Percentiles rank a stretch among this genome's conserved stretches.
phyloP scores from a whole-genome alignment of 345 rosid genomes.

The Theobroma cacao region DNA sequence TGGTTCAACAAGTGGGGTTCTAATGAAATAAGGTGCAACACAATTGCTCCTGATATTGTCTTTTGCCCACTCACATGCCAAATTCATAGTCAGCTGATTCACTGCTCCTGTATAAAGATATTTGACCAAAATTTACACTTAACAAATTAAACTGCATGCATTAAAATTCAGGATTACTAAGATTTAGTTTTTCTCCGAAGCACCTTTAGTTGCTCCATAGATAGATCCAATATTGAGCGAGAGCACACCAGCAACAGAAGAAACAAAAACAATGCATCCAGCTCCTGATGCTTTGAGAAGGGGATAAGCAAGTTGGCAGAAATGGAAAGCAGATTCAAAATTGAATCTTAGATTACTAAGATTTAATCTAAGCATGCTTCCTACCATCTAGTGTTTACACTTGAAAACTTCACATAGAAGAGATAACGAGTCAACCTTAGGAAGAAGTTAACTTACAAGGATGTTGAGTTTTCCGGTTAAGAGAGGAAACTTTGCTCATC shows the following conservation, averaged over 20 bases:
- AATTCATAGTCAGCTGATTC: conserved; percentile 59
- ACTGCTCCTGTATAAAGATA: conserved; percentile 43
- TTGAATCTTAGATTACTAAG: too few species aligned
- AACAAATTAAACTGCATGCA: too few species aligned
- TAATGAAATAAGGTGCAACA: conserved; percentile 82
- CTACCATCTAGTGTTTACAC: too few species aligned
- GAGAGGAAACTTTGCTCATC: conserved; percentile 34
- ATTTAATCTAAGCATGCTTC: too few species aligned
- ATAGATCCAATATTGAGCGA: conserved; percentile 64
- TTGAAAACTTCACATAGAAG: too few species aligned
- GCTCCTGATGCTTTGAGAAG: conserved; percentile 47
- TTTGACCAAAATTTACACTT: background rate
- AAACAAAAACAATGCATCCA: conserved; percentile 56
- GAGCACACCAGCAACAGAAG: conserved; percentile 69
- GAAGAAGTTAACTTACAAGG: conserved; percentile 28
- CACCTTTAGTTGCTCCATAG: conserved; percentile 68
- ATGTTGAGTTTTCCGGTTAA: conserved; percentile 46
- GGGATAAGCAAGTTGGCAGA: conserved; percentile 66
- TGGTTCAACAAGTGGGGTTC: conserved; percentile 48
- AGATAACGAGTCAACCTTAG: too few species aligned
- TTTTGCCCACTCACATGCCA: conserved; percentile 83
- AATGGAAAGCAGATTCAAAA: conserved; percentile 65
- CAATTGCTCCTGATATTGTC: conserved; percentile 73
- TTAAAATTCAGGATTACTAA: background rate
- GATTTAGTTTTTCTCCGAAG: background rate